A percentile compares a stretch with the other conserved stretches of the same genome.
Conservation (phyloP, 2,329 filamentous ascomycete species). For the Hymenoscyphus repandus region DNA sequence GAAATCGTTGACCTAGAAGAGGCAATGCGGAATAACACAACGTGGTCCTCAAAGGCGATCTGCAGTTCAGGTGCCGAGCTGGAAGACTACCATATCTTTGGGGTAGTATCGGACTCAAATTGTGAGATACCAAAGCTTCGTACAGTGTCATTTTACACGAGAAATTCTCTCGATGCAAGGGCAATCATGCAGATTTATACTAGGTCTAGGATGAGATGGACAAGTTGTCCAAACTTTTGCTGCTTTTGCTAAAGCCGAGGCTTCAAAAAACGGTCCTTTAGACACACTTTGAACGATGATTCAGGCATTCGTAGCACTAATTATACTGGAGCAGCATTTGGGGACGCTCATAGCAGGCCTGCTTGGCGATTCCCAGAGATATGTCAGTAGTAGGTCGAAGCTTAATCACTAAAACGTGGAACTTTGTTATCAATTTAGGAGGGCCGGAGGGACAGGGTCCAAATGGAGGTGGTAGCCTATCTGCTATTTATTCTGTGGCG, state of each 20-base stretch:
- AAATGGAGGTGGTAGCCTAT: slow-evolving; percentile 29
- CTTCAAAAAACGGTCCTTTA: slow-evolving; percentile 2
- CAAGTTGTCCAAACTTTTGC: neutral
- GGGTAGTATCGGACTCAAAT: slow-evolving; percentile 25
- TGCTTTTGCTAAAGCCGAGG: neutral
- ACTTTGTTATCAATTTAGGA: slow-evolving; percentile 1
- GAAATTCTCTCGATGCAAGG: slow-evolving; percentile 28
- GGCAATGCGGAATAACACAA: slow-evolving; percentile 16
- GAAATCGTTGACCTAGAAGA: slow-evolving; percentile 24
- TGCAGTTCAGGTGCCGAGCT: slow-evolving; percentile 32
- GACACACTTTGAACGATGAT: slow-evolving; percentile 32
- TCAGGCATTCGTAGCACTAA: slow-evolving; percentile 30
- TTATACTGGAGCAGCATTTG: slow-evolving; percentile 31
- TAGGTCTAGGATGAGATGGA: slow-evolving; percentile 15
- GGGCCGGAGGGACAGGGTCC: slow-evolving; percentile 32
- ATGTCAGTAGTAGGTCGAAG: slow-evolving; percentile 25
- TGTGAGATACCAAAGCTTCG: slow-evolving; percentile 12
- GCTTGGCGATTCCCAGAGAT: slow-evolving; percentile 26
- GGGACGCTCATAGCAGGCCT: slow-evolving; percentile 30
- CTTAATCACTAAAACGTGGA: neutral
- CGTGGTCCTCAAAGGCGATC: slow-evolving; percentile 29
- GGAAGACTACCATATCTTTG: slow-evolving; percentile 30
- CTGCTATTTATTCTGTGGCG: slow-evolving; percentile 26
- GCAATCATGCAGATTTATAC: slow-evolving; percentile 17
- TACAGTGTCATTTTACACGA: slow-evolving; percentile 25